Evolutionary conservation across 331 rosid genomes (phyloP).

Genomic region (Stylosanthes scabra): DNA sequence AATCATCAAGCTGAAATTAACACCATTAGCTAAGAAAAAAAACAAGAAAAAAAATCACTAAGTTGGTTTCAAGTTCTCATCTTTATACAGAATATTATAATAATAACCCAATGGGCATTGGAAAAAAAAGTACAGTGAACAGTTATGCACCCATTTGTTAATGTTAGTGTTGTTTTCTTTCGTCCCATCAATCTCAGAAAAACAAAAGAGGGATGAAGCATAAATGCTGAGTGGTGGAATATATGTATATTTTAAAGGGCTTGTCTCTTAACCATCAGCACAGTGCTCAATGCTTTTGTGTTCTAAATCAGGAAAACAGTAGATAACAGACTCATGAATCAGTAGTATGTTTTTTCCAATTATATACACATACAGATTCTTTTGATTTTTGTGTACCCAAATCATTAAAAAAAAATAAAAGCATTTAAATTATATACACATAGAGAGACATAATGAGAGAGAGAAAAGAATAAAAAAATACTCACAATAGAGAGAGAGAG

Average conservation of each 20-base stretch:
- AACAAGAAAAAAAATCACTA: slow-evolving; percentile 4
- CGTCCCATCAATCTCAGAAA: slow-evolving; percentile 12
- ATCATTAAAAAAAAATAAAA: neutral
- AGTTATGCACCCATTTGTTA: slow-evolving; percentile 2
- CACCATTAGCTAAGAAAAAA: slow-evolving; percentile 3
- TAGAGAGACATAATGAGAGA: neutral
- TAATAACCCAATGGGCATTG: neutral
- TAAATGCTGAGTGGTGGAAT: slow-evolving; percentile 28
- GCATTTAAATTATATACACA: neutral
- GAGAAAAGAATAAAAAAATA: neutral
- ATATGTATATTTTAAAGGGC: neutral
- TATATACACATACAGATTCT: slow-evolving; percentile 26
- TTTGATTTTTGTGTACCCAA: neutral
- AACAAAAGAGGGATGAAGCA: slow-evolving; percentile 20
- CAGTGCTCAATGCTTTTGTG: slow-evolving; percentile 42
- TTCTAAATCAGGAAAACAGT: slow-evolving; percentile 47
- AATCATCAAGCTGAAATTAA: slow-evolving; percentile 22
- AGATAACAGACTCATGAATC: slow-evolving; percentile 35
- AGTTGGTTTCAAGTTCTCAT: slow-evolving; percentile 33
- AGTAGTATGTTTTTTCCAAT: slow-evolving; percentile 23
- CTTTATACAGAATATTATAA: slow-evolving; percentile 1
- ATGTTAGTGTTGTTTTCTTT: neutral
- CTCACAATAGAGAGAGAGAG: too few relatives aligned
- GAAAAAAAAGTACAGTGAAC: slow-evolving; percentile 24
- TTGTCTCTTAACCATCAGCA: slow-evolving; percentile 40